Evolutionary conservation across 257 asterid species (phyloP).

Genomic region (Nicotiana obtusifolia): DNA sequence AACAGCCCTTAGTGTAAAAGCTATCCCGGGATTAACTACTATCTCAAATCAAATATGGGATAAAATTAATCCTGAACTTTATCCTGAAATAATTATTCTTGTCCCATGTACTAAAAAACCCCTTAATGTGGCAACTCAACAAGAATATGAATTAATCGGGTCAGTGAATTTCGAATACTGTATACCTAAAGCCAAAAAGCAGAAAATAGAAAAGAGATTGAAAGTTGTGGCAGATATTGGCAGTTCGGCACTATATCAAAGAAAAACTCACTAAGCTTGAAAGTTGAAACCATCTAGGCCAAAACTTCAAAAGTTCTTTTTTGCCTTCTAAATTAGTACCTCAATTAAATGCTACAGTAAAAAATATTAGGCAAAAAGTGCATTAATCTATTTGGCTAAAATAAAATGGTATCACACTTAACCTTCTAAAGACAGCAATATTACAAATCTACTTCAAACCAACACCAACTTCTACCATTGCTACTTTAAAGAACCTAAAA

Average conservation of each 20-base stretch:
- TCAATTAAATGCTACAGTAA: background rate
- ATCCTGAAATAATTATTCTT: too few relatives aligned
- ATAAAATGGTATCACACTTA: constrained; percentile 14
- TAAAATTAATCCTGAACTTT: too few relatives aligned
- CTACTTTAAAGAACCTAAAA: constrained; percentile 29
- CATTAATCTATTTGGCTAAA: constrained; percentile 31
- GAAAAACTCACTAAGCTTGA: background rate
- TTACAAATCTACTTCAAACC: constrained; percentile 11
- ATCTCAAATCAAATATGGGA: too few relatives aligned
- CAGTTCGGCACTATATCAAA: background rate
- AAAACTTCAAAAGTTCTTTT: background rate
- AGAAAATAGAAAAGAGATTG: too few relatives aligned
- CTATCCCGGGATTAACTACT: too few relatives aligned
- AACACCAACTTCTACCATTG: constrained; percentile 18
- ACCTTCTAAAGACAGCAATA: constrained; percentile 19
- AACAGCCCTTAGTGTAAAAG: too few relatives aligned
- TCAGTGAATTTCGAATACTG: too few relatives aligned
- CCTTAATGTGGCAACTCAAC: too few relatives aligned
- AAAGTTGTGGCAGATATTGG: background rate
- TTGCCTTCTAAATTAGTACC: background rate
- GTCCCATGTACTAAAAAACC: too few relatives aligned
- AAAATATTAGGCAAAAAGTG: constrained; percentile 7
- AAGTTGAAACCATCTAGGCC: background rate
- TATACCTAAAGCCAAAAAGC: too few relatives aligned
- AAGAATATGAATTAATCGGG: too few relatives aligned